phyloP scores from a whole-genome alignment of 2,329 filamentous ascomycete species.

The Juglanconis oblonga region DNA sequence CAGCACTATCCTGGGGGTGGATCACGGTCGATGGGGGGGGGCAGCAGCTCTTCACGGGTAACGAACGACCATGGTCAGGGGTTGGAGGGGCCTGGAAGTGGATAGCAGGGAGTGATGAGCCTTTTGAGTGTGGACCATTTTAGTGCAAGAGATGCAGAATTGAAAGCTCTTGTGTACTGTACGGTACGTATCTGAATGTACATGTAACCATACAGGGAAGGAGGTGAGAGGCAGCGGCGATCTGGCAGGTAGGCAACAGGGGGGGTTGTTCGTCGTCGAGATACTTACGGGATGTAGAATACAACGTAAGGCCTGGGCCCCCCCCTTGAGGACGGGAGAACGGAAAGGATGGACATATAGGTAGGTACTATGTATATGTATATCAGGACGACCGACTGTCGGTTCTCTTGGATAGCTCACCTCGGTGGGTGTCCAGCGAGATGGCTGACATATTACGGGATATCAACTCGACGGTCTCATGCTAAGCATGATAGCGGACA shows the following conservation, averaged over 20 bases:
- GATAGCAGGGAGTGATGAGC: slow-evolving; percentile 16
- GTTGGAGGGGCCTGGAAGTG: slow-evolving; percentile 17
- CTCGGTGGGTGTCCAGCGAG: background rate
- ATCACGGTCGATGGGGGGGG: slow-evolving; percentile 27
- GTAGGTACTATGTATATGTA: background rate
- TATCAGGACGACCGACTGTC: slow-evolving; percentile 4
- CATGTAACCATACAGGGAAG: slow-evolving; percentile 49
- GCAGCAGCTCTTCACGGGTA: slow-evolving; percentile 14
- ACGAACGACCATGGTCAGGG: slow-evolving; percentile 27
- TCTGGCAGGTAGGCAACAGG: slow-evolving; percentile 31
- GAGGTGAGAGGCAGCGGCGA: slow-evolving; percentile 38
- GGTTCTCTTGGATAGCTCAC: slow-evolving; percentile 1
- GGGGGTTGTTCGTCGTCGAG: slow-evolving; percentile 15
- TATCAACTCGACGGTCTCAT: background rate
- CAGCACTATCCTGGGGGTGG: slow-evolving; percentile 48
- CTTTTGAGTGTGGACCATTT: slow-evolving; percentile 21
- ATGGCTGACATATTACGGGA: slow-evolving; percentile 3
- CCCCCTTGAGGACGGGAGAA: slow-evolving; percentile 10
- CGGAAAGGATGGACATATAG: slow-evolving; percentile 5
- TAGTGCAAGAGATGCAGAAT: slow-evolving; percentile 33
- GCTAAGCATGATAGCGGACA: background rate
- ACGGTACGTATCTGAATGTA: slow-evolving; percentile 25
- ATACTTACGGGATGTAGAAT: slow-evolving; percentile 19
- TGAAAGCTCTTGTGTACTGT: slow-evolving; percentile 28
- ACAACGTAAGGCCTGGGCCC: slow-evolving; percentile 10